These are phyloP conservation scores for Conticribra weissflogii DNA, from an alignment of 108 stramenopile species.

Conservation along the genomic window DNA sequence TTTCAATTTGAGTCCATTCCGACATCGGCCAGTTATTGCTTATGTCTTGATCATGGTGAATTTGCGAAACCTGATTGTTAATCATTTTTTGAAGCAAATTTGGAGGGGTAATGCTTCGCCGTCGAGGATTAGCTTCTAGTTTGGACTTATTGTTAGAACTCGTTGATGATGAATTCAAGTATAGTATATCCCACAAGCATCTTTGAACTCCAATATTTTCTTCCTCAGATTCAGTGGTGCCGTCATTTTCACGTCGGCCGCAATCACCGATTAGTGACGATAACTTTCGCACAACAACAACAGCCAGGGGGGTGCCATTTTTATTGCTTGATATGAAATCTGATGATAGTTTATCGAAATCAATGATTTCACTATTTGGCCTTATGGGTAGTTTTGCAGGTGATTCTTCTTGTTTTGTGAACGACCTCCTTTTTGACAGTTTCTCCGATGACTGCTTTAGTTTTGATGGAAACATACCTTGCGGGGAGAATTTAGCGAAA, in stretches of 20 bases:
- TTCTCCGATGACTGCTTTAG: neutral
- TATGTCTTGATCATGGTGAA: too few species aligned
- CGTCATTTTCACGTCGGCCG: constrained; percentile 4
- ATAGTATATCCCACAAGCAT: constrained; percentile 26
- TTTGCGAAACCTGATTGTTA: too few species aligned
- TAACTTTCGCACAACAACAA: constrained; percentile 25
- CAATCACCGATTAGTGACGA: neutral
- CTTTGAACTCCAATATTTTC: neutral
- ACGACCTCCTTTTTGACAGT: constrained; percentile 4
- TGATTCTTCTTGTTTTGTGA: constrained; percentile 6
- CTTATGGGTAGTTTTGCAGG: neutral
- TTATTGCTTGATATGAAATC: constrained; percentile 18
- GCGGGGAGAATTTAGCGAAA: neutral
- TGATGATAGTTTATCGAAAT: constrained; percentile 20
- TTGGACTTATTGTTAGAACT: neutral
- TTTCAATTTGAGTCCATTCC: neutral
- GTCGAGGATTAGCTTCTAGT: neutral
- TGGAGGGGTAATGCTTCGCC: neutral
- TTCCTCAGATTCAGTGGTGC: neutral
- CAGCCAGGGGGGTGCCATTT: constrained; percentile 19
- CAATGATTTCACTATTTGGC: neutral
- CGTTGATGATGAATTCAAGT: constrained; percentile 21
- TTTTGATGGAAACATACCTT: neutral
- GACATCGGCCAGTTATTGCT: neutral
- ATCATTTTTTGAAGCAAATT: neutral